These are phyloP conservation scores for Neospora caninum DNA, from an alignment of 169 alveolate species.

Conservation along the genomic window DNA sequence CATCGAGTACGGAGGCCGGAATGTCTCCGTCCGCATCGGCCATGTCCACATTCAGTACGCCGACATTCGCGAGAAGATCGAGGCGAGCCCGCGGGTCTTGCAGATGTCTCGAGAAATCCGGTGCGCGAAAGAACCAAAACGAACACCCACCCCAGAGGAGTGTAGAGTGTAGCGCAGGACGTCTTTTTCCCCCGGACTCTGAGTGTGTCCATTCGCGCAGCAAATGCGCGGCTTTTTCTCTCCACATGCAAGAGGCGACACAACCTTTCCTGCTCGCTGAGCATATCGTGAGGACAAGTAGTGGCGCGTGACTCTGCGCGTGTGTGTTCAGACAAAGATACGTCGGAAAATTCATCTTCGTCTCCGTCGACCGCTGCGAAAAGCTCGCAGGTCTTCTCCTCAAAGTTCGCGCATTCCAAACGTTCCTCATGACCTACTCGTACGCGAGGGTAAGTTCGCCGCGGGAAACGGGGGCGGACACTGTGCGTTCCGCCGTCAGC, in stretches of 20 bases:
- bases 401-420: constrained; percentile 53
- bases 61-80: neutral
- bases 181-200: too few species aligned
- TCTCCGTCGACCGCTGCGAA: constrained; percentile 70
- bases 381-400: constrained; percentile 65
- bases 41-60: constrained; percentile 62
- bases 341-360: constrained; percentile 54
- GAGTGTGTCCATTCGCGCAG: too few species aligned
- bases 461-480: neutral
- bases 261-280: too few species aligned
- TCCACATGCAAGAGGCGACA: too few species aligned
- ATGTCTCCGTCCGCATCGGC: constrained; percentile 59
- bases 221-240: too few species aligned
- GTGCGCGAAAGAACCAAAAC: neutral
- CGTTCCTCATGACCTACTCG: constrained; percentile 30
- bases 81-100: neutral
- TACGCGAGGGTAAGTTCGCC: constrained; percentile 36
- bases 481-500: neutral
- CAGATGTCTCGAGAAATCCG: neutral
- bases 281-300: too few species aligned
- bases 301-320: too few species aligned
- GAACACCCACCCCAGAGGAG: neutral
- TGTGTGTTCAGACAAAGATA: constrained; percentile 10
- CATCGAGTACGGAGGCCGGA: constrained; percentile 66
- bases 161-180: too few species aligned